Conservation (phyloP, 2,329 filamentous ascomycete species). For the Fusarium caatingaense region DNA sequence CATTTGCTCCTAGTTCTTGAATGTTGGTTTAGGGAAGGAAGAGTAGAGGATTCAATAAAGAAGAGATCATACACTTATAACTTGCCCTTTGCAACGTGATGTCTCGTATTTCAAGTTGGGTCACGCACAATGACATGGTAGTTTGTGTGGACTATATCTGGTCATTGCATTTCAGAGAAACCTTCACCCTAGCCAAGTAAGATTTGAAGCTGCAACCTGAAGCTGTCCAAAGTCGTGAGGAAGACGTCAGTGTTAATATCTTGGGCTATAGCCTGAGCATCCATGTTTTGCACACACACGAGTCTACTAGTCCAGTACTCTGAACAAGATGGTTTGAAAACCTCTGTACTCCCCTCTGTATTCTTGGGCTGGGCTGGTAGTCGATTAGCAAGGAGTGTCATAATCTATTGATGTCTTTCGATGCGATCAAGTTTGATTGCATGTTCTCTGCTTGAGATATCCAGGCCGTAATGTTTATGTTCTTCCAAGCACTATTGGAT, state of each 20-base stretch:
- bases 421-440: not conserved
- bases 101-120: not conserved
- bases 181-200: not conserved
- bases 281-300: not conserved
- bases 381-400: not conserved
- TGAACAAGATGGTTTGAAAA: not conserved
- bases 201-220: not conserved
- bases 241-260: not conserved
- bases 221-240: not conserved
- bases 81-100: not conserved
- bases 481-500: not conserved
- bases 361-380: not conserved
- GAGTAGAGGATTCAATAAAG: not conserved
- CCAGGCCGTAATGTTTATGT: not conserved
- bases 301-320: not conserved
- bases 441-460: not conserved
- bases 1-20: not conserved
- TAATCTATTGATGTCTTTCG: not conserved
- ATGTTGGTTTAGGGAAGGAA: not conserved
- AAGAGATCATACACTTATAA: too few species aligned
- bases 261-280: not conserved
- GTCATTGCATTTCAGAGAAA: not conserved
- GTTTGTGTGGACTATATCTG: not conserved
- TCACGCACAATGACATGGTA: not conserved
- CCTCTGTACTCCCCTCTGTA: not conserved